These are phyloP conservation scores for Zymoseptoria pseudotritici DNA, from an alignment of 2,329 filamentous ascomycete species.

Conservation along the genomic window DNA sequence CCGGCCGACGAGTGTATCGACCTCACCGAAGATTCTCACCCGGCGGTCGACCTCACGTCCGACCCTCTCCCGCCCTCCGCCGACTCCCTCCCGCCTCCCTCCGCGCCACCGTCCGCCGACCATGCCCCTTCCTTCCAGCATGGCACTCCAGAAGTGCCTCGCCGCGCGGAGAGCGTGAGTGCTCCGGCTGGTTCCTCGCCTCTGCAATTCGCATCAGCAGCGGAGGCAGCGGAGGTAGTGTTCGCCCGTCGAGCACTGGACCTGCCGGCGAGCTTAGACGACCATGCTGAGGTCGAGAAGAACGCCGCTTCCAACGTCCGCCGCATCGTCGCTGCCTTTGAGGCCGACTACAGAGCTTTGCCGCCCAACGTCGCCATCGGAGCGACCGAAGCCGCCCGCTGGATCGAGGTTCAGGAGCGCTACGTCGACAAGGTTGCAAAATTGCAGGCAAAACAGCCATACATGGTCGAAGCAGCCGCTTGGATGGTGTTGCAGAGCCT, in stretches of 20 bases:
- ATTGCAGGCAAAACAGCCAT: conserved; percentile 1
- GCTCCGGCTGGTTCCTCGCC: background rate
- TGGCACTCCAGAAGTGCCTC: background rate
- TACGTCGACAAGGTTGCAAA: conserved; percentile 11
- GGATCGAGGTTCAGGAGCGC: conserved; percentile 8
- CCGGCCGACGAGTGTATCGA: background rate
- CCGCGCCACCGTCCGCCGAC: background rate
- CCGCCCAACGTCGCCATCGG: conserved; percentile 5
- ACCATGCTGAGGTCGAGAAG: conserved; percentile 6
- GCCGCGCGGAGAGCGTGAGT: background rate
- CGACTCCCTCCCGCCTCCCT: background rate
- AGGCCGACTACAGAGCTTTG: background rate
- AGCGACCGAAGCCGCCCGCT: conserved; percentile 4
- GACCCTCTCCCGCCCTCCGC: background rate
- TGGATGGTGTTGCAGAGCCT: conserved; percentile 11
- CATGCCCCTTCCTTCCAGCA: background rate
- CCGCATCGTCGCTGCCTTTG: conserved; percentile 8
- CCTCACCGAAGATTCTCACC: background rate
- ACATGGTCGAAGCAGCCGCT: conserved; percentile 7
- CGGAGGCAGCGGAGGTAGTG: background rate
- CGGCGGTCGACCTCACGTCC: background rate
- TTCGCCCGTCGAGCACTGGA: background rate
- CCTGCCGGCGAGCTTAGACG: conserved; percentile 1
- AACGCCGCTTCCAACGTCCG: conserved; percentile 4
- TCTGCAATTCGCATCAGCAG: background rate